phyloP scores from a whole-genome alignment of 169 alveolate species.

The Eimeria tenella region DNA sequence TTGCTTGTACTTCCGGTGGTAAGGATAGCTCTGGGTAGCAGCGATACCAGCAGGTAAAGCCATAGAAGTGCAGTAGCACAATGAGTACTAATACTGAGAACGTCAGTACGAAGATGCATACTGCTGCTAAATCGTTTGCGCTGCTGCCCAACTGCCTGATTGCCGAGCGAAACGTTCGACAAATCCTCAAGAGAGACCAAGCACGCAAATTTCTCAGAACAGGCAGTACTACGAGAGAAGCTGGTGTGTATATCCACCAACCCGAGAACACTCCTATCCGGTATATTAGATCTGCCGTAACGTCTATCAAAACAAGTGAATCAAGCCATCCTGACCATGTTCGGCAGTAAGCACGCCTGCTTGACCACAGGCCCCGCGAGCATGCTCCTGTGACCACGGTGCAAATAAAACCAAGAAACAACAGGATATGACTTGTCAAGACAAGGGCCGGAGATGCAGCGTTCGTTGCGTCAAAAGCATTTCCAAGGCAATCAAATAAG shows the following conservation, averaged over 20 bases:
- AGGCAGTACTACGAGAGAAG: neutral
- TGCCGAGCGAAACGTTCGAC: constrained; percentile 59
- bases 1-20: constrained; percentile 64
- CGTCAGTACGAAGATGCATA: constrained; percentile 31
- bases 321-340: constrained; percentile 68
- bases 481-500: constrained; percentile 43
- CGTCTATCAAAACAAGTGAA: neutral
- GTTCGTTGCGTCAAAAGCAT: constrained; percentile 53
- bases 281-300: constrained; percentile 46
- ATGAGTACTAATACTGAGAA: constrained; percentile 53
- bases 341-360: constrained; percentile 45
- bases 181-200: constrained; percentile 46
- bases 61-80: constrained; percentile 66
- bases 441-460: neutral
- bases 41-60: constrained; percentile 66
- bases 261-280: constrained; percentile 37
- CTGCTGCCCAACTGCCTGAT: constrained; percentile 36
- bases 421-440: constrained; percentile 2
- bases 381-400: constrained; percentile 7
- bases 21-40: constrained; percentile 56
- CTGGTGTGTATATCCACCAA: constrained; percentile 65
- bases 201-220: constrained; percentile 59
- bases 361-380: constrained; percentile 64
- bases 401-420: constrained; percentile 40
- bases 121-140: constrained; percentile 68